Evolutionary conservation across 805 yeast species (phyloP), one percentile per base, ranked within the genome.

Genomic region (Schwanniomyces yamadae): DNA sequence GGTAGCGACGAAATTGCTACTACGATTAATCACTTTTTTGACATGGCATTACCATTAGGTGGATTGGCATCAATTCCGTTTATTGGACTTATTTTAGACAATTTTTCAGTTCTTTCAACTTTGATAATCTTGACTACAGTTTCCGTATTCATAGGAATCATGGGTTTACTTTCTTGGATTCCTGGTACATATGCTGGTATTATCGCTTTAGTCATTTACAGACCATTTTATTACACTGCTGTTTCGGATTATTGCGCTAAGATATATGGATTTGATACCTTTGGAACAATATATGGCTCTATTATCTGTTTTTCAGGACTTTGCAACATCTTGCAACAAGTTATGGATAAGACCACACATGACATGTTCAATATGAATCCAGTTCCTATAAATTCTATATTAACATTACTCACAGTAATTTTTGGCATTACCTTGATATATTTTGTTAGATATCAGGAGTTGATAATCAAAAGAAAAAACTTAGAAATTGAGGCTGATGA

Each of bases 201-300:
- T 28, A 48, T 79, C 2, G 45, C 84, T 20, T 65, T 90, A 46
- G 97, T 88, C 8, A 68, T 85, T 1, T 89, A 85, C 61, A 74
- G 98, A 57, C 96, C 98, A 8, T 85, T 90, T 54, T 89, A 85
- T 54, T 91, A 90, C 61, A 90, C 98, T 1, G 86, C 95, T 1
- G 87, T 89, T 5, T 84, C 95, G 1, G 97, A 91, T 59, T 88
- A 82, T 57, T 77, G 89, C 51, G 95, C 95, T 19, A 90, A 90
- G 56, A 91, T 90, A 21, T 90, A 91, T 64, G 98, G 98, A 0
- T 89, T 84, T 59, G 82, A 79, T 37, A 88, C 95, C 1, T 90
- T 91, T 61, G 97, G 97, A 23, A 84, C 89, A 1, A 82, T 91
- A 5, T 91, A 91, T 54, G 98, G 98, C 1, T 63, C 90, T 13